These are phyloP conservation scores for Yarrowia sp. DNA, from an alignment of 805 yeast genomes.

Conservation along the genomic window DNA sequence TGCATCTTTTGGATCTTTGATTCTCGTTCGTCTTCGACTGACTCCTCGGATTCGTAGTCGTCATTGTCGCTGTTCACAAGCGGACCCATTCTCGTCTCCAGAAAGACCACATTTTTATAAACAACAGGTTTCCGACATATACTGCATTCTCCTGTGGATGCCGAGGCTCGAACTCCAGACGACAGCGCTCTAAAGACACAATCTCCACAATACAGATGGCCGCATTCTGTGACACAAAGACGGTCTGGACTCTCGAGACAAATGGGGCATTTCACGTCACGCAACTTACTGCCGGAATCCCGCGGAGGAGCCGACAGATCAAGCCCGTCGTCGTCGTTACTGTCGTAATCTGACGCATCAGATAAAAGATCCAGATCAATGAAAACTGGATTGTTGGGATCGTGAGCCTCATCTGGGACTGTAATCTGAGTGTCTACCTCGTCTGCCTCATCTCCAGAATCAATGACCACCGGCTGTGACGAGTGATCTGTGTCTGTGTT, in stretches of 20 bases:
- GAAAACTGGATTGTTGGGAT: not conserved
- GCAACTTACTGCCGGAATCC: slow-evolving; percentile 24
- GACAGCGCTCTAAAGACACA: slow-evolving; percentile 50
- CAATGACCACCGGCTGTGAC: slow-evolving; percentile 6
- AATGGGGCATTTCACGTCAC: slow-evolving; percentile 48
- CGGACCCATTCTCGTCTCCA: slow-evolving; percentile 42
- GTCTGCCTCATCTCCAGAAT: slow-evolving; percentile 39
- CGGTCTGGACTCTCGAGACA: slow-evolving; percentile 50
- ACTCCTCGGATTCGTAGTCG: slow-evolving; percentile 4
- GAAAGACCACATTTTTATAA: slow-evolving; percentile 45
- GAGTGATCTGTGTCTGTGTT: slow-evolving; percentile 24
- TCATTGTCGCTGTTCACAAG: not conserved
- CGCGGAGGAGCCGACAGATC: slow-evolving; percentile 25
- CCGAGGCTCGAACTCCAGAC: slow-evolving; percentile 45
- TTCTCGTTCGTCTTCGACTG: slow-evolving; percentile 6
- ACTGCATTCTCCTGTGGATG: slow-evolving; percentile 48
- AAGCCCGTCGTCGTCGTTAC: slow-evolving; percentile 18
- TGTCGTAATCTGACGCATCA: slow-evolving; percentile 19
- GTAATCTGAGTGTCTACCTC: slow-evolving; percentile 25
- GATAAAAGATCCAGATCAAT: slow-evolving; percentile 6
- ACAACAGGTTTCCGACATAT: slow-evolving; percentile 49
- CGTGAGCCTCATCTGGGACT: not conserved
- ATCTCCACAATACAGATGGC: slow-evolving; percentile 51
- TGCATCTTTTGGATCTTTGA: slow-evolving; percentile 19
- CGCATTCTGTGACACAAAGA: slow-evolving; percentile 50